These are phyloP conservation scores for Thoreauomyces humboldtii DNA, from an alignment of 192 early-diverging fungal species.

Conservation along the genomic window DNA sequence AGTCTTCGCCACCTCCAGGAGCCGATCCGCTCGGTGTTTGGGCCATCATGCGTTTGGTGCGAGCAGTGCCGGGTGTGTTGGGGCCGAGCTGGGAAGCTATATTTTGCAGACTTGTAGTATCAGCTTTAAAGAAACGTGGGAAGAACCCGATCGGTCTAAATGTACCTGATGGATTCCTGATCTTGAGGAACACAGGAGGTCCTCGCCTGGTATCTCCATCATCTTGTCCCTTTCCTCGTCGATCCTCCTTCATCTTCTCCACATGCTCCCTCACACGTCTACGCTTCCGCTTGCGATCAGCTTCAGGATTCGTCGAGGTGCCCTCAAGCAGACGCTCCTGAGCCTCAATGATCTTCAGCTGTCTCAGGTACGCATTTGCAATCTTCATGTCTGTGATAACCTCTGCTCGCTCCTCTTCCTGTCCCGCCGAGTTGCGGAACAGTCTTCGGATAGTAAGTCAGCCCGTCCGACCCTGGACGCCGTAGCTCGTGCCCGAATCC, in stretches of 20 bases:
- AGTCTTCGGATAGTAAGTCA: conserved; percentile 14
- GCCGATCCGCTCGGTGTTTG: neutral
- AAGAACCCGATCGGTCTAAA: too few species aligned
- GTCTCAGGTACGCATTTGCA: conserved; percentile 86
- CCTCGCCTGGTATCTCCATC: neutral
- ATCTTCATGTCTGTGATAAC: conserved; percentile 78
- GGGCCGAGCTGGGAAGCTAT: too few species aligned
- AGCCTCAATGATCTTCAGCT: conserved; percentile 75
- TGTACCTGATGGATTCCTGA: conserved; percentile 14
- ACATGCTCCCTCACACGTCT: conserved; percentile 18
- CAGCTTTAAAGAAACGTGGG: too few species aligned
- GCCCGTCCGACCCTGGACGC: neutral
- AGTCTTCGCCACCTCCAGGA: neutral
- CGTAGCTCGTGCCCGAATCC: conserved; percentile 14
- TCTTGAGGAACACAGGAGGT: neutral
- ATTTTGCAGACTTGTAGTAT: too few species aligned
- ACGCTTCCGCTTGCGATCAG: conserved; percentile 4
- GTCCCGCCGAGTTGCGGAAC: conserved; percentile 15
- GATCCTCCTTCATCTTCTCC: conserved; percentile 24
- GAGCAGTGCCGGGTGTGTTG: neutral
- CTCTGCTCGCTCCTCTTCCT: conserved; percentile 69
- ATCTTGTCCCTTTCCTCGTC: neutral
- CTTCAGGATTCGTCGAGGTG: neutral
- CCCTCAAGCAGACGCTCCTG: conserved; percentile 6
- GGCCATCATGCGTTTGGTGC: conserved; percentile 3